phyloP scores from a whole-genome alignment of 2,329 filamentous ascomycete species.

The Cryphonectria nitschkei region DNA sequence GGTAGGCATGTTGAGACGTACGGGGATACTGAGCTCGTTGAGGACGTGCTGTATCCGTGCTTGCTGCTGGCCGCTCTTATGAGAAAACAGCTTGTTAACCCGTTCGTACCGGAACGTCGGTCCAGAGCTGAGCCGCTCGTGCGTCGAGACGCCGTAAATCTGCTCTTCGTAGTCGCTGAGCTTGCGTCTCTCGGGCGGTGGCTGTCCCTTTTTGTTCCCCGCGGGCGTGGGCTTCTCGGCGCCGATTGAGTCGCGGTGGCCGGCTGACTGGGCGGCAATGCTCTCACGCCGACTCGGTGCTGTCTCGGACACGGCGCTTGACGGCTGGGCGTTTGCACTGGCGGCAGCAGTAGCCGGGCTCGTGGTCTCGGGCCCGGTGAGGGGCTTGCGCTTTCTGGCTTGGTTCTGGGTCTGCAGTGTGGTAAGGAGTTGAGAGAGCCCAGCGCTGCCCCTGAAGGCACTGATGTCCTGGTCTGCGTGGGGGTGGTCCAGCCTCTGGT shows the following conservation, averaged over 20 bases:
- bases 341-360: slow-evolving; percentile 47
- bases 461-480: slow-evolving; percentile 69
- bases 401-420: slow-evolving; percentile 82
- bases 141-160: slow-evolving; percentile 81
- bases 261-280: slow-evolving; percentile 48
- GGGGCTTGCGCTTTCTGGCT: slow-evolving; percentile 81
- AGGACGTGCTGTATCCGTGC: slow-evolving; percentile 74
- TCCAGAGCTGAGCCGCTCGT: slow-evolving; percentile 83
- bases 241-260: slow-evolving; percentile 51
- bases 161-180: slow-evolving; percentile 76
- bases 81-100: slow-evolving; percentile 76
- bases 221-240: slow-evolving; percentile 43
- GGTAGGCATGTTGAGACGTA: slow-evolving; percentile 74
- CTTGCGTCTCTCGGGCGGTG: slow-evolving; percentile 64
- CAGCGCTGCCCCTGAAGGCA: slow-evolving; percentile 25
- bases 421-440: slow-evolving; percentile 19
- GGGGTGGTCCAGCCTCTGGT: slow-evolving; percentile 84
- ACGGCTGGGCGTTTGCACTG: slow-evolving; percentile 37
- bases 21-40: slow-evolving; percentile 71
- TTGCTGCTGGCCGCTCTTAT: slow-evolving; percentile 77
- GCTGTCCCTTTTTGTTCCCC: slow-evolving; percentile 56
- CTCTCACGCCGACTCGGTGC: slow-evolving; percentile 54
- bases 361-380: slow-evolving; percentile 62
- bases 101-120: slow-evolving; percentile 88
- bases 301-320: slow-evolving; percentile 44